These are phyloP conservation scores for Mikania micrantha DNA, from an alignment of 129 eudicot genomes.

Conservation along the genomic window DNA sequence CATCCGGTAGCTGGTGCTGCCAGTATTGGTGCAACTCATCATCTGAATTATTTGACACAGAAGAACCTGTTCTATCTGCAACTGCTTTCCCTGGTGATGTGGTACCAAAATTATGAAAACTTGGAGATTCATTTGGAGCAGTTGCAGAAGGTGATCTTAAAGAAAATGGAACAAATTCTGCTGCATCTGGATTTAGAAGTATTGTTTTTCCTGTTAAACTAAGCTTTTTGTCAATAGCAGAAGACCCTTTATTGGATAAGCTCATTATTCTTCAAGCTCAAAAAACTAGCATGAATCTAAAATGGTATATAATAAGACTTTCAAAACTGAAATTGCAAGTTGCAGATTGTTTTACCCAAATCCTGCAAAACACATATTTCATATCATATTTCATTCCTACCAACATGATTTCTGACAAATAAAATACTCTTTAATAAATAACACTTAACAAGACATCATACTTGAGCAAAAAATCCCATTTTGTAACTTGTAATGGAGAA, in stretches of 20 bases:
- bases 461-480: not conserved
- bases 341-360: constrained; percentile 40
- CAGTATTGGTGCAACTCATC: constrained; percentile 86
- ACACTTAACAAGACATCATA: not conserved
- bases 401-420: not conserved
- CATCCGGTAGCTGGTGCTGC: constrained; percentile 90
- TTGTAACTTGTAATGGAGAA: not conserved
- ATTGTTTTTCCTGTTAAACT: constrained; percentile 36
- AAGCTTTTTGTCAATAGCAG: constrained; percentile 50
- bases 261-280: constrained; percentile 47
- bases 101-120: constrained; percentile 25
- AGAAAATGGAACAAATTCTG: constrained; percentile 78
- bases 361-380: constrained; percentile 23
- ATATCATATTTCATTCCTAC: not conserved
- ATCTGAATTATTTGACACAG: constrained; percentile 67
- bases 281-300: constrained; percentile 13
- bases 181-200: constrained; percentile 84
- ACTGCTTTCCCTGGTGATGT: constrained; percentile 49
- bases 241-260: constrained; percentile 57
- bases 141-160: constrained; percentile 46
- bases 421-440: not conserved
- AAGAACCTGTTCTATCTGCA: constrained; percentile 69
- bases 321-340: not conserved
- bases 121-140: constrained; percentile 31
- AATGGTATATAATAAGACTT: constrained; percentile 13